phyloP scores from a whole-genome alignment of 2,329 filamentous ascomycete genomes.

The Taxawa tesnikishii region DNA sequence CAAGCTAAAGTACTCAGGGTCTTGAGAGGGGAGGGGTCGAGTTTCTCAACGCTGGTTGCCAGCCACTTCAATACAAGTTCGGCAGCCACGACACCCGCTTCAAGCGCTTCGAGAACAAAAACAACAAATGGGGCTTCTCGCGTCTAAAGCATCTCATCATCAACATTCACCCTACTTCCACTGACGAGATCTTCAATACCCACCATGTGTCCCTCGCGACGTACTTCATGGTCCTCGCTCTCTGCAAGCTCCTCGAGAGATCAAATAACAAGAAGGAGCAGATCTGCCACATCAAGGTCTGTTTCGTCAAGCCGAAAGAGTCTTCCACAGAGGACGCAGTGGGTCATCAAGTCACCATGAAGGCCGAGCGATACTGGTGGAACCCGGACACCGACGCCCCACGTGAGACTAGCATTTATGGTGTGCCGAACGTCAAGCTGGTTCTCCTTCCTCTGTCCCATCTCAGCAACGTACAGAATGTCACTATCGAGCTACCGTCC shows the following conservation, averaged over 20 bases:
- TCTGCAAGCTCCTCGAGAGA: constrained; percentile 14
- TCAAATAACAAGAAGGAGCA: constrained; percentile 11
- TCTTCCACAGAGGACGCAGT: constrained; percentile 1
- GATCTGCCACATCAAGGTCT: constrained; percentile 12
- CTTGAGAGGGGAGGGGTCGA: constrained; percentile 21
- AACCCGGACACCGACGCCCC: constrained; percentile 8
- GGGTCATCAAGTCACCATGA: constrained; percentile 7
- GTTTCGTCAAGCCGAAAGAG: constrained; percentile 10
- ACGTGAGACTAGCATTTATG: constrained; percentile 12
- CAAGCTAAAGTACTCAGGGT: constrained; percentile 11
- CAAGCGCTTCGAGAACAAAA: constrained; percentile 11
- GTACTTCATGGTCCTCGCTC: constrained; percentile 16
- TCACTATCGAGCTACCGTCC: too few relatives aligned
- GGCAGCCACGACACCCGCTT: constrained; percentile 14
- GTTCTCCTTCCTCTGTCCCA: too few relatives aligned
- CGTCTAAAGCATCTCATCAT: constrained; percentile 17
- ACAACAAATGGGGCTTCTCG: constrained; percentile 15
- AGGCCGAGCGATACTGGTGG: too few relatives aligned
- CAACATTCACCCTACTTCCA: constrained; percentile 14
- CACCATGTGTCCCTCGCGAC: constrained; percentile 15
- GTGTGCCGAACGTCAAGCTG: constrained; percentile 15
- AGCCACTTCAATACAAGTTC: constrained; percentile 16
- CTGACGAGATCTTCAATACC: constrained; percentile 1
- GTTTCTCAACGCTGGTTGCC: constrained; percentile 17
- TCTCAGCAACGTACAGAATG: too few relatives aligned